Conservation (phyloP, 2,329 filamentous ascomycete species). For the Sarocladiaceae sp. region DNA sequence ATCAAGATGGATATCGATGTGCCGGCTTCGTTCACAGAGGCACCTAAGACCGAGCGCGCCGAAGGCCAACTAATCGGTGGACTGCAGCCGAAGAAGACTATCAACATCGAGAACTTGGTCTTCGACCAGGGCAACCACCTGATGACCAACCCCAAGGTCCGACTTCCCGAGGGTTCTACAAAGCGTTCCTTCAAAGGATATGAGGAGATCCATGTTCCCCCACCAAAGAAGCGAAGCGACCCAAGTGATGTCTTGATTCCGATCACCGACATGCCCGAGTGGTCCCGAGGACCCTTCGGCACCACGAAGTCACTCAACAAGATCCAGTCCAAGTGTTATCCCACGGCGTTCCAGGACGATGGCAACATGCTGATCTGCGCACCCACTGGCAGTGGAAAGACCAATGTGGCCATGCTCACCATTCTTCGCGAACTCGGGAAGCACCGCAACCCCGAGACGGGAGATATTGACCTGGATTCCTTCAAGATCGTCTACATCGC, state of each 20-base stretch:
- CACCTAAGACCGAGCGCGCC: slow-evolving; percentile 45
- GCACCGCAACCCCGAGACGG: slow-evolving; percentile 78
- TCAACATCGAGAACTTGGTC: slow-evolving; percentile 92
- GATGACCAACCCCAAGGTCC: slow-evolving; percentile 98
- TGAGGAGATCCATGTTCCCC: slow-evolving; percentile 94
- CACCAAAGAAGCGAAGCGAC: slow-evolving; percentile 81
- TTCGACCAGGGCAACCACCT: slow-evolving; percentile 98
- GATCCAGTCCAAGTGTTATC: slow-evolving; percentile 90
- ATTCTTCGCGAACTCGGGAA: slow-evolving; percentile 97
- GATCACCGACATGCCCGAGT: slow-evolving; percentile 83
- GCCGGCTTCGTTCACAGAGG: slow-evolving; percentile 48
- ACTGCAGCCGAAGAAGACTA: slow-evolving; percentile 75
- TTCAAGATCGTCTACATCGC: slow-evolving; percentile 99
- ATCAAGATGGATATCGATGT: slow-evolving; percentile 95
- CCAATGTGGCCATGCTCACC: slow-evolving; percentile 95
- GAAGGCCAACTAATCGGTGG: slow-evolving; percentile 72
- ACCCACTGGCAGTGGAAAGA: slow-evolving; percentile 95
- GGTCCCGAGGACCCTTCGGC: slow-evolving; percentile 82
- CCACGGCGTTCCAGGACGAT: slow-evolving; percentile 85
- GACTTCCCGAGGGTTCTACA: slow-evolving; percentile 86
- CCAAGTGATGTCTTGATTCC: slow-evolving; percentile 76
- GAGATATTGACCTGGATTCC: slow-evolving; percentile 89
- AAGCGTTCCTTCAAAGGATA: slow-evolving; percentile 97
- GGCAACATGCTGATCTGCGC: slow-evolving; percentile 98
- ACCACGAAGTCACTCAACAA: slow-evolving; percentile 83